Evolutionary conservation across 371 early-diverging fungal genomes (phyloP), one percentile per base, ranked within the genome.

Genomic region (Circinella minor): DNA sequence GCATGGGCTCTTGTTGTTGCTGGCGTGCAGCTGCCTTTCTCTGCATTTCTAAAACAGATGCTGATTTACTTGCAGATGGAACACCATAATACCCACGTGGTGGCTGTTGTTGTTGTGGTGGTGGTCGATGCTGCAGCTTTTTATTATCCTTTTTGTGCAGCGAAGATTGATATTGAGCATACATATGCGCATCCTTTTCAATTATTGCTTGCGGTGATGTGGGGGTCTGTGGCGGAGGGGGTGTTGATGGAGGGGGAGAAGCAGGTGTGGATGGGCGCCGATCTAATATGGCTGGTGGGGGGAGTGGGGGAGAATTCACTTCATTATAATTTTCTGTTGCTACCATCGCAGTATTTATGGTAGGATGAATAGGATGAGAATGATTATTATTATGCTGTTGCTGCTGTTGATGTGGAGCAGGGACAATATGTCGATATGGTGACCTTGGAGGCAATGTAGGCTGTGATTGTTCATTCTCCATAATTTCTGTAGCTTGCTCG

Each of bases 271-370:
- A 46, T 4, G 63, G 59, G 14, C 61, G 38, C 46, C 68, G 49
- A 27, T 69, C 70, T 17, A 36, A 17, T 6, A 60, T 47, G 15
- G 62, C 55, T 13, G 55, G 48, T n/a, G 49, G 72, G 20, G 46
- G 68, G 17, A 80, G 78, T 34, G 82, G 80, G 17, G 82, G 75
- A 34, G 77, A 72, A 17, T 70, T 77, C 46, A 77, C 68, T n/a
- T 68, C 76, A 27, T 17, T 36, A 54, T 76, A 73, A 38, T 68
- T 74, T 2, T 74, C 70, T 51, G 51, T n/a, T 51, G 47, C 51
- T 51, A n/a, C 51, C 14, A 43, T 43, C 6, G 43, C 6, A 3
- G 43, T 43, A 43, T 43, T 43, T 11, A 43, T 11, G 6, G 43
- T 43, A 51, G 51, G 51, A 15, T 51, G 72, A 54, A 7, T 68